phyloP scores from a whole-genome alignment of 208 protist genomes.

The Entamoeba histolytica region DNA sequence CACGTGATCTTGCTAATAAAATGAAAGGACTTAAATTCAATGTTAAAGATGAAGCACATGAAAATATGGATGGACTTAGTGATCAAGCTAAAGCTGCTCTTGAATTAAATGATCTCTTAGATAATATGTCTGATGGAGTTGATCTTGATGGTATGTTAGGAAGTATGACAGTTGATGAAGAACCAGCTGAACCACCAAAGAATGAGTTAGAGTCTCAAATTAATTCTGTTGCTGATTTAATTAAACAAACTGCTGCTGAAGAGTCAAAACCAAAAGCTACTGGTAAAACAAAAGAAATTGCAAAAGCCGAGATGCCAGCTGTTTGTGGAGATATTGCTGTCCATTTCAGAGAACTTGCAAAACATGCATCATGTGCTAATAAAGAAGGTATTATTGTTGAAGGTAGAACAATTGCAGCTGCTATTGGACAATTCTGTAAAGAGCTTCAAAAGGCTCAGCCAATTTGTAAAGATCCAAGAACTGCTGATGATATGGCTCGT shows the following conservation, averaged over 20 bases:
- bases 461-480: background rate
- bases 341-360: background rate
- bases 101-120: background rate
- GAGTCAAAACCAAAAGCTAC: background rate
- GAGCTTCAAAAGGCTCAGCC: background rate
- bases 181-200: background rate
- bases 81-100: background rate
- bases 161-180: background rate
- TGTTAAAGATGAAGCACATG: background rate
- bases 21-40: background rate
- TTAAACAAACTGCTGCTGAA: background rate
- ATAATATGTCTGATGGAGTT: background rate
- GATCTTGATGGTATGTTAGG: background rate
- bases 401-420: background rate
- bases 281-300: background rate
- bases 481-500: background rate
- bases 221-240: background rate
- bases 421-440: background rate
- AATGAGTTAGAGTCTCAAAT: background rate
- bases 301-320: background rate
- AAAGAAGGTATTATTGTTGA: background rate
- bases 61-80: background rate
- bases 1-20: background rate
- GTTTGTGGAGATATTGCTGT: background rate
- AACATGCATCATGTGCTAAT: background rate